Evolutionary conservation across 768 basidiomycete genomes (phyloP).

Genomic region (Boletus bicolor): DNA sequence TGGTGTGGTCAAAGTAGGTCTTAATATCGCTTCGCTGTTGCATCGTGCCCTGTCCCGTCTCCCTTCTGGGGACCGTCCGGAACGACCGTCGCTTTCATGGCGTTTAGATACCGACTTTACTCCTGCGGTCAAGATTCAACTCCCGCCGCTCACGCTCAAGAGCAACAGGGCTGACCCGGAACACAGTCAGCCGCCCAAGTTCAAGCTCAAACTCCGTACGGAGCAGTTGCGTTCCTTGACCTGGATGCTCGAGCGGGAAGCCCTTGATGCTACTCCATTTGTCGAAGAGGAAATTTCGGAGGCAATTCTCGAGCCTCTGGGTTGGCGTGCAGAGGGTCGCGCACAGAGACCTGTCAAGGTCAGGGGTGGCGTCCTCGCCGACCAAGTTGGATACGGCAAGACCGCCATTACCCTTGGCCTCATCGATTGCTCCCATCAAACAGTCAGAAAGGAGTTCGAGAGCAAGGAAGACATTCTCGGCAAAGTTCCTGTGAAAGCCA

Average conservation of each 20-base stretch:
- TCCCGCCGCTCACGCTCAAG: conserved; percentile 63
- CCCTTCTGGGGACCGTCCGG: conserved; percentile 51
- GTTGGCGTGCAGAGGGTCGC: conserved; percentile 94
- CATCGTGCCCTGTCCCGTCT: conserved; percentile 84
- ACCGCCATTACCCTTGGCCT: conserved; percentile 92
- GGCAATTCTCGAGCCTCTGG: conserved; percentile 77
- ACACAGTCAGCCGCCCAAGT: conserved; percentile 75
- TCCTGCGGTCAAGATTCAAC: conserved; percentile 53
- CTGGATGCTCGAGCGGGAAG: conserved; percentile 90
- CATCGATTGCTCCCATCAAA: conserved; percentile 66
- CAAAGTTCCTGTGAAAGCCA: conserved; percentile 76
- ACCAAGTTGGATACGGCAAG: conserved; percentile 97
- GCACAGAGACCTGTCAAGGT: conserved; percentile 73
- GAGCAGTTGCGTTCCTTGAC: conserved; percentile 88
- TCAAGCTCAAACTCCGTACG: conserved; percentile 64
- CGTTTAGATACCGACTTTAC: conserved; percentile 76
- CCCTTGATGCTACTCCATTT: conserved; percentile 61
- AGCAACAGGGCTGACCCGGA: conserved; percentile 75
- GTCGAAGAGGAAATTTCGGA: conserved; percentile 94
- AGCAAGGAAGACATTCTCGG: conserved; percentile 47
- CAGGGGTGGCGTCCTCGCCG: conserved; percentile 89
- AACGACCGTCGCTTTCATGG: conserved; percentile 64
- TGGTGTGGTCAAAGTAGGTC: conserved; percentile 77
- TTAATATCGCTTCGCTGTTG: conserved; percentile 82
- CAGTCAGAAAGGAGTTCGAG: conserved; percentile 56